Percentiles rank a stretch among this genome's conserved stretches.
Evolutionary conservation across 2,329 filamentous ascomycete species (phyloP).

Genomic region (Colletotrichum eleusines): DNA sequence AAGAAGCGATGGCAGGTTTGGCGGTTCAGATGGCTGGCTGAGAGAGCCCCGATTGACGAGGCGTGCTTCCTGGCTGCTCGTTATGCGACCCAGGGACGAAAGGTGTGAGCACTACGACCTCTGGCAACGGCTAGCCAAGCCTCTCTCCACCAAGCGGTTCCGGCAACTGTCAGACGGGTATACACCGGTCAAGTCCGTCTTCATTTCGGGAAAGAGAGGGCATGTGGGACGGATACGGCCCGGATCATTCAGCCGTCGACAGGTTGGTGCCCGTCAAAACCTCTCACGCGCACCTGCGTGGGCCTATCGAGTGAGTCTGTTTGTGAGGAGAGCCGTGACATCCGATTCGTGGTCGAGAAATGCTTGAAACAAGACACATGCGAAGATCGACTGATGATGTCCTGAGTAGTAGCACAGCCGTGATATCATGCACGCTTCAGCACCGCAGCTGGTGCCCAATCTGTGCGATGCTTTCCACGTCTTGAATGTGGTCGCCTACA

Average conservation of each 20-base stretch:
- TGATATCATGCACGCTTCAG: conserved; percentile 29
- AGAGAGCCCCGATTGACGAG: conserved; percentile 38
- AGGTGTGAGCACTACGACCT: conserved; percentile 6
- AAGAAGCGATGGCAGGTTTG: conserved; percentile 27
- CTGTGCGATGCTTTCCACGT: background rate
- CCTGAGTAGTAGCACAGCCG: background rate
- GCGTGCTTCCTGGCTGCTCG: conserved; percentile 39
- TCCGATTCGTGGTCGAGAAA: conserved; percentile 26
- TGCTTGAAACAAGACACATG: conserved; percentile 11
- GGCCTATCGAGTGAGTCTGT: conserved; percentile 3
- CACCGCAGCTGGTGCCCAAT: conserved; percentile 20
- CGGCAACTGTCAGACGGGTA: background rate
- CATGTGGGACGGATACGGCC: conserved; percentile 22
- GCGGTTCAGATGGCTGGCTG: conserved; percentile 36
- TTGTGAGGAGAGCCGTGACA: background rate
- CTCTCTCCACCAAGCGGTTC: background rate
- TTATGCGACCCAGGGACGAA: conserved; percentile 43
- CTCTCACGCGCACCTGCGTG: conserved; percentile 3
- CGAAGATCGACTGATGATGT: conserved; percentile 29
- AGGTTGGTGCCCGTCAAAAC: background rate
- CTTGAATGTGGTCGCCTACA: background rate
- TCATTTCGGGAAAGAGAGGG: conserved; percentile 7
- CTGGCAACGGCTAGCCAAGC: conserved; percentile 1
- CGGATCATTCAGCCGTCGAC: conserved; percentile 17
- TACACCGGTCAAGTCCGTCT: background rate